Evolutionary conservation across 306 rosid species (phyloP).

Genomic region (Sechiopsis laciniata): DNA sequence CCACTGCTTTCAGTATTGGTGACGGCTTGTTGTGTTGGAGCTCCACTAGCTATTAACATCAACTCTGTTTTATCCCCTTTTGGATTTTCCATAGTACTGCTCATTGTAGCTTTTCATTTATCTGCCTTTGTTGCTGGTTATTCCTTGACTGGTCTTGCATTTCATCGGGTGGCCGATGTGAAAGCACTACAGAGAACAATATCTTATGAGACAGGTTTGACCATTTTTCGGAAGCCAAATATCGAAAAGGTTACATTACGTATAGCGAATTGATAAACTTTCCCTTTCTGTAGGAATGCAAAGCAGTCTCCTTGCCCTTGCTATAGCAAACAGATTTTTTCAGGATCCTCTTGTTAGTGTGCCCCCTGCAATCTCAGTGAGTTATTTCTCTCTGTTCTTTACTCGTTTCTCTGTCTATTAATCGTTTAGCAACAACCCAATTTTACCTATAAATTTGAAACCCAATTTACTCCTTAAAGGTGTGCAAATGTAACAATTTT

Average conservation of each 20-base stretch:
- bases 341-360: conserved; percentile 73
- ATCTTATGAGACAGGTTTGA: conserved; percentile 81
- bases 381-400: conserved; percentile 28
- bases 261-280: conserved; percentile 7
- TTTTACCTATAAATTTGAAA: neutral
- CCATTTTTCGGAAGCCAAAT: conserved; percentile 15
- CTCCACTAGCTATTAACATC: conserved; percentile 84
- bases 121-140: conserved; percentile 72
- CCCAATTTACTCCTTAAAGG: neutral
- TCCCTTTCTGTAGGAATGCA: conserved; percentile 70
- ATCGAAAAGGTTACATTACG: conserved; percentile 15
- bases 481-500: neutral
- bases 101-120: conserved; percentile 63
- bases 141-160: conserved; percentile 54
- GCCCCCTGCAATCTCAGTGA: conserved; percentile 93
- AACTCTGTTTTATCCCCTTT: conserved; percentile 68
- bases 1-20: conserved; percentile 81
- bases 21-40: conserved; percentile 88
- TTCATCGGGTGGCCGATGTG: conserved; percentile 48
- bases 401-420: neutral
- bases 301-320: conserved; percentile 95
- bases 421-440: neutral
- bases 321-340: conserved; percentile 84
- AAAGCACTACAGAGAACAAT: conserved; percentile 81
- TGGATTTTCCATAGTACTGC: conserved; percentile 54